Percentiles rank a stretch among this genome's conserved stretches.
phyloP scores from a whole-genome alignment of 2,329 filamentous ascomycete species.

The Aspergillus tubingensis region DNA sequence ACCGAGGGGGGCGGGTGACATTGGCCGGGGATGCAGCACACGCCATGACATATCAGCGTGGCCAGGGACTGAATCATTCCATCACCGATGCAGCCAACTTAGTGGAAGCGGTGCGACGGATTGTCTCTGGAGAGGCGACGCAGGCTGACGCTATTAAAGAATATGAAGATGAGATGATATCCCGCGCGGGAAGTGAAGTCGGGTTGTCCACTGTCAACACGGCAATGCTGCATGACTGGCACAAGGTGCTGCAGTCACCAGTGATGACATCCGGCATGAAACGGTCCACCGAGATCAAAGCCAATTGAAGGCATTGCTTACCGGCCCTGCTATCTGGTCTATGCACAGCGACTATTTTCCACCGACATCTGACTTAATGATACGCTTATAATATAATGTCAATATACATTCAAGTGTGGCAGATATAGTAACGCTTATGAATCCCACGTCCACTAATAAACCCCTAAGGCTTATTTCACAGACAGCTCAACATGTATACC shows the following conservation, averaged over 20 bases:
- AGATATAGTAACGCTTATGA: too few relatives aligned
- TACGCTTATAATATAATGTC: too few relatives aligned
- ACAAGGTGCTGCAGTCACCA: conserved; percentile 25
- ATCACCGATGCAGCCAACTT: conserved; percentile 40
- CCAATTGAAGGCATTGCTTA: not conserved
- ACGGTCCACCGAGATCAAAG: not conserved
- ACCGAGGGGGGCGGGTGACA: conserved; percentile 38
- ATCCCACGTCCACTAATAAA: too few relatives aligned
- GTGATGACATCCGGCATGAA: conserved; percentile 19
- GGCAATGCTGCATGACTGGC: conserved; percentile 49
- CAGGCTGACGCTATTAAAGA: conserved; percentile 21
- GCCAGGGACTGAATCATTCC: conserved; percentile 58
- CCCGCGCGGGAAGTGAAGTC: conserved; percentile 49
- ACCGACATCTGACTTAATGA: too few relatives aligned
- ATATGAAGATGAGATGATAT: conserved; percentile 42
- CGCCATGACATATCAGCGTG: conserved; percentile 60
- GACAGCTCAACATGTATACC: too few relatives aligned
- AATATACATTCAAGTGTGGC: too few relatives aligned
- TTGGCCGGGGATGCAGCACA: conserved; percentile 64
- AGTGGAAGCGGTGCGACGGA: conserved; percentile 15
- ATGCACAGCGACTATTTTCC: not conserved
- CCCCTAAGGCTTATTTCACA: too few relatives aligned
- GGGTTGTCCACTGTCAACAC: conserved; percentile 47
- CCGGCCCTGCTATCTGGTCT: not conserved
- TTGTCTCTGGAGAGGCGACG: conserved; percentile 12